phyloP scores from a whole-genome alignment of 352 stramenopile genomes.

The Globisporangium abappressorium region DNA sequence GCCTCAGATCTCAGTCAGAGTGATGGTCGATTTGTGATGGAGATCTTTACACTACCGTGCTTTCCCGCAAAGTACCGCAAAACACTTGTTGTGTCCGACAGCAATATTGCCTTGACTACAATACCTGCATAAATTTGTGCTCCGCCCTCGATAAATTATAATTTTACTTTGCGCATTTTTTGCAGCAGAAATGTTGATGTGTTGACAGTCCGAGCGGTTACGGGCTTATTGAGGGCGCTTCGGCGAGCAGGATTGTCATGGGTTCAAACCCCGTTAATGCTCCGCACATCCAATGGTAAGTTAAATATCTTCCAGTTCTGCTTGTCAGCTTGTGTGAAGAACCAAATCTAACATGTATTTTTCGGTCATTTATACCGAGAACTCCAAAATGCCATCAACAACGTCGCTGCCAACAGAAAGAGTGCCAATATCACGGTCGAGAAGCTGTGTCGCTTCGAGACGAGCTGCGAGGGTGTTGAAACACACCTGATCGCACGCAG shows the following conservation, averaged over 20 bases:
- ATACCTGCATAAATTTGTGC: too few species aligned
- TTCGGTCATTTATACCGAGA: not conserved
- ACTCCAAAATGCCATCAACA: not conserved
- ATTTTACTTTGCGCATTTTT: too few species aligned
- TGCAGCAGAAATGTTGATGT: too few species aligned
- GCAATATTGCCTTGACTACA: too few species aligned
- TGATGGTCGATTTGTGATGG: not conserved
- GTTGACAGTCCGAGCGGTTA: too few species aligned
- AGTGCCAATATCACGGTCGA: not conserved
- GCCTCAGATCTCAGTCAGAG: not conserved
- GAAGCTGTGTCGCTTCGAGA: not conserved
- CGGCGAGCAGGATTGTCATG: conserved; percentile 5
- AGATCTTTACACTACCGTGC: not conserved
- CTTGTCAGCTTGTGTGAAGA: not conserved
- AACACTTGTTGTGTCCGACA: too few species aligned
- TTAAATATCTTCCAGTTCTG: conserved; percentile 1
- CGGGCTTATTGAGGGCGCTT: conserved; percentile 5
- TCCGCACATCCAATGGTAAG: conserved; percentile 3
- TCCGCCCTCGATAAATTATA: too few species aligned
- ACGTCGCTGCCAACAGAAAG: not conserved
- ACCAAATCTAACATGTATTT: conserved; percentile 3
- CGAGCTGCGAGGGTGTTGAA: not conserved
- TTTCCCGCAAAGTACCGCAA: not conserved
- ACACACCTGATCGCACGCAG: not conserved
- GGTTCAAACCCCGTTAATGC: conserved; percentile 5